Evolutionary conservation across 2,329 filamentous ascomycete species (phyloP), one percentile per base, ranked within the genome.

Genomic region (Exophiala sp.): DNA sequence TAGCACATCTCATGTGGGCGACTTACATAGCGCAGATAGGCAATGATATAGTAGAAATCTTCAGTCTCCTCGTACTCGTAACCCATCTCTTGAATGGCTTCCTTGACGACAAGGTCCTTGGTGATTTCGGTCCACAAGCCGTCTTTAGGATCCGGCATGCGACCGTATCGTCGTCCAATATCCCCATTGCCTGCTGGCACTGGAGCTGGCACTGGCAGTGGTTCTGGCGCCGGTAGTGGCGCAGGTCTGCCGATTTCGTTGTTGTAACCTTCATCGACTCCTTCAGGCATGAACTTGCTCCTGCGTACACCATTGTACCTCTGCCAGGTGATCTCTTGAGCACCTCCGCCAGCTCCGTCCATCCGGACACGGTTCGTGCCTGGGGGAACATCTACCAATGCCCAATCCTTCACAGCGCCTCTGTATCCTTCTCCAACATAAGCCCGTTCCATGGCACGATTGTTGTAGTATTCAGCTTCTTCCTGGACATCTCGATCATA

Each of bases 91-190:
- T 95, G 86, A 60, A 97, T 88, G 14, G 94, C 94, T 68, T 96
- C 91, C 48, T 87, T 84, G 54, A 86, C 79, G 12, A 97, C 89
- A 34, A 97, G 74, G 63, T 96, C 91, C 73, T 95, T 96, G 42
- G 92, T 95, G 63, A 99, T 90, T 72, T 97, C 94, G 0, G 94
- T 99, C 92, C 92, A 97, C 76, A 95, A 88, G 55, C 87, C 83
- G 52, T 81, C 79, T 34, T 64, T 67, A 24, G 66, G 66, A 40
- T 72, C 65, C 35, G 70, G 71, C 36, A 68, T 59, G 6, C 66
- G 66, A 7, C 67, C 66, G 45, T 73, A 71, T 32, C 79, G 73
- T 47, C 77, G 78, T 18, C 67, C 72, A 53, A 75, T 69, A 11
- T 69, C 68, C 5, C 69, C 67, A 20, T 65, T 65, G 12, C 71